A percentile compares a stretch with the other conserved stretches of the same genome.
phyloP scores from a whole-genome alignment of 2,329 filamentous ascomycete species.

The Penicillium sp. region DNA sequence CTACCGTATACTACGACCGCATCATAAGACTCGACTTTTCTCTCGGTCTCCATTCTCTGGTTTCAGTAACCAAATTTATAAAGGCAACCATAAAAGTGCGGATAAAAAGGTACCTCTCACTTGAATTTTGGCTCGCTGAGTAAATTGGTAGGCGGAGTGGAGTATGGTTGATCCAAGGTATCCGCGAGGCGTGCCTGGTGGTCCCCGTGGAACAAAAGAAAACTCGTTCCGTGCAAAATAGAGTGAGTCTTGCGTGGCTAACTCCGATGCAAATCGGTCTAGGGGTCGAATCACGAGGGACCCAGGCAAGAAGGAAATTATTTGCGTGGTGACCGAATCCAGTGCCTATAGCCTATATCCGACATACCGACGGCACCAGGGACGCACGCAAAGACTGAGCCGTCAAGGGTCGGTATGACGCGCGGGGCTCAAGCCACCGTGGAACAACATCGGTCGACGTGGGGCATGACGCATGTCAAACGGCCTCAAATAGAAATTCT shows the following conservation, averaged over 20 bases:
- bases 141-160: not conserved
- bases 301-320: not conserved
- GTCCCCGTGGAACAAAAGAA: not conserved
- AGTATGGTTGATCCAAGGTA: not conserved
- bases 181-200: not conserved
- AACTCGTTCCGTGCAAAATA: not conserved
- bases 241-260: not conserved
- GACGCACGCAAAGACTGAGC: not conserved
- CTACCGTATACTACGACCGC: too few relatives aligned
- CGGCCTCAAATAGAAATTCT: not conserved
- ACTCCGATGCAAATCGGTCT: not conserved
- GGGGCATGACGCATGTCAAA: slow-evolving; percentile 24
- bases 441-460: slow-evolving; percentile 6
- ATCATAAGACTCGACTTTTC: too few relatives aligned
- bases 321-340: too few relatives aligned
- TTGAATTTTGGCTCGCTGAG: not conserved
- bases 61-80: too few relatives aligned
- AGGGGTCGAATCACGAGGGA: not conserved
- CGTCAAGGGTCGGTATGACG: slow-evolving; percentile 10
- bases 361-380: too few relatives aligned
- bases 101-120: not conserved
- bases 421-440: slow-evolving; percentile 22
- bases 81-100: too few relatives aligned
- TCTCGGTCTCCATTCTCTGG: too few relatives aligned
- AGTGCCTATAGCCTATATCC: too few relatives aligned